phyloP scores from a whole-genome alignment of 768 basidiomycete species.

The Pleurotus tuoliensis region DNA sequence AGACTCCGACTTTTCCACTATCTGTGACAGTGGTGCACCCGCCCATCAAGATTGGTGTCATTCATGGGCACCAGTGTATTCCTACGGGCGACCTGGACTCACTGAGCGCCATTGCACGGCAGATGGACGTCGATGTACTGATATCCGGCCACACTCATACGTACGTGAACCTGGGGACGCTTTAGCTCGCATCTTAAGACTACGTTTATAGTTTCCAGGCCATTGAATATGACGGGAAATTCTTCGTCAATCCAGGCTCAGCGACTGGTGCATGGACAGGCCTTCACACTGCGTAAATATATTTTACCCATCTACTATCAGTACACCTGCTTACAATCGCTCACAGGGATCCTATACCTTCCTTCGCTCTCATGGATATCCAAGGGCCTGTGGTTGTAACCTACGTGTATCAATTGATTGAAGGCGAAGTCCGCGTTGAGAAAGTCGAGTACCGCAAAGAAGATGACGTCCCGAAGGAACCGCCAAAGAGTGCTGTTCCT shows the following conservation, averaged over 20 bases:
- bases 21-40: constrained; percentile 77
- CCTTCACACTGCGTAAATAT: constrained; percentile 55
- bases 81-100: constrained; percentile 91
- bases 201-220: constrained; percentile 74
- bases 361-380: constrained; percentile 96
- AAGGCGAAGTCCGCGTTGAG: constrained; percentile 90
- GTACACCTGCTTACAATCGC: not conserved
- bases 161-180: constrained; percentile 43
- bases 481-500: constrained; percentile 3
- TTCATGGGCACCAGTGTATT: constrained; percentile 92
- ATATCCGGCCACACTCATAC: constrained; percentile 92
- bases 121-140: constrained; percentile 97
- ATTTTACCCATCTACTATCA: not conserved
- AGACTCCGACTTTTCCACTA: constrained; percentile 72
- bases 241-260: constrained; percentile 95
- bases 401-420: constrained; percentile 93
- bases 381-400: constrained; percentile 97
- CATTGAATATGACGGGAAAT: constrained; percentile 83
- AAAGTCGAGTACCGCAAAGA: constrained; percentile 66
- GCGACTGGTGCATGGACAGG: constrained; percentile 96
- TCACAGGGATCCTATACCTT: constrained; percentile 79
- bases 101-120: constrained; percentile 81
- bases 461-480: constrained; percentile 1
- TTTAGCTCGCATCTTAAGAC: not conserved
- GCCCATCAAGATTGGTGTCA: constrained; percentile 86